Evolutionary conservation across 140 eudicot genomes (phyloP).

Genomic region (Bidens hawaiensis): DNA sequence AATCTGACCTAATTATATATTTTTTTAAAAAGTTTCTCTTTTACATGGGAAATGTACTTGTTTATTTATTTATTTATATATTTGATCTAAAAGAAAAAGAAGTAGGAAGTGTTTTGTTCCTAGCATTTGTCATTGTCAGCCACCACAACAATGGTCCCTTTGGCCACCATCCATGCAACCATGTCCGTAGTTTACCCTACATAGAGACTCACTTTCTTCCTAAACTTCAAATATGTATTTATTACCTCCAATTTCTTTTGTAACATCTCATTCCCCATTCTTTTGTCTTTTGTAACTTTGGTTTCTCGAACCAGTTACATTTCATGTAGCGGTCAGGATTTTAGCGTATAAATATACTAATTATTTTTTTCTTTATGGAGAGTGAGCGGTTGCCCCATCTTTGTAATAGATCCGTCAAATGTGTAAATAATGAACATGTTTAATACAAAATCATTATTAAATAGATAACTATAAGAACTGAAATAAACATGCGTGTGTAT

Average conservation of each 20-base stretch:
- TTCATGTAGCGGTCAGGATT: no score
- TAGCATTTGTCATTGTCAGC: slow-evolving; percentile 7
- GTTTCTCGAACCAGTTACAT: neutral
- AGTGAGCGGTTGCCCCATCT: no score
- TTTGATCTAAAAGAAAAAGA: neutral
- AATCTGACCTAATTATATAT: neutral
- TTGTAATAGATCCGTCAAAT: no score
- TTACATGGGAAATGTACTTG: neutral
- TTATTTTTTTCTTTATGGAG: no score
- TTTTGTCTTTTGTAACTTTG: neutral
- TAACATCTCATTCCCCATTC: neutral
- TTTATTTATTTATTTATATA: neutral
- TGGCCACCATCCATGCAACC: slow-evolving; percentile 24
- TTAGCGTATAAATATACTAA: no score
- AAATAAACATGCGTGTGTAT: no score
- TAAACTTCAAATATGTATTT: slow-evolving; percentile 8
- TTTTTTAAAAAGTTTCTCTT: no score
- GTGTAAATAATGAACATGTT: no score
- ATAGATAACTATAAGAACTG: no score
- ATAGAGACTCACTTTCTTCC: slow-evolving; percentile 37
- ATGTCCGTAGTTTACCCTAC: slow-evolving; percentile 60
- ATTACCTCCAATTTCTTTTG: neutral
- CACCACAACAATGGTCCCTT: slow-evolving; percentile 43
- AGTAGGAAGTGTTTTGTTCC: neutral
- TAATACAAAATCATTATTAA: no score